Evolutionary conservation across 768 basidiomycete genomes (phyloP), one percentile per base, ranked within the genome.

Genomic region (Trametes punicea): DNA sequence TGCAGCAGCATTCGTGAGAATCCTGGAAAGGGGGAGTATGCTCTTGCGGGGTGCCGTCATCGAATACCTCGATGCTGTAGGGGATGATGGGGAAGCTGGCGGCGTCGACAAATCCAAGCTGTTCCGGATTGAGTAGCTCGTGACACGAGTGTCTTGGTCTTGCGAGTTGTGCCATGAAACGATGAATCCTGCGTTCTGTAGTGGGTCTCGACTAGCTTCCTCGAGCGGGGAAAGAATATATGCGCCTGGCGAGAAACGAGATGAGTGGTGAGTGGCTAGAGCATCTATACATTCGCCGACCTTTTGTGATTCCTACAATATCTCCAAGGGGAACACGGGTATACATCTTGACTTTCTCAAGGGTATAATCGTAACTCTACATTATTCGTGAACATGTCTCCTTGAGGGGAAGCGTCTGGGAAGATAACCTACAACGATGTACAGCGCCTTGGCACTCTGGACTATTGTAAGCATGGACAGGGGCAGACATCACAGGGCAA

Each of bases 191-290:
- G 86, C 86, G 66, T 98, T 98, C 73, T 98, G 92, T 18, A 77
- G 67, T 0, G 88, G 83, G 69, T 97, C 92, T 15, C 94, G 84
- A 62, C 91, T 93, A 0, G 91, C 85, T 69, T 96, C 93, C 71
- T 98, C 93, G 2, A 98, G 77, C 2, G 95, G 87, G 1, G 95
- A 97, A 38, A 98, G 73, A 57, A 98, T 98, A 68, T 98, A 99
- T 41, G 91, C 85, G n/a, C 95, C 95, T 94, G 51, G 4, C 5
- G 18, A 34, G 25, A 38, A 20, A 39, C 13, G 13, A 39, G 2
- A n/a, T 38, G 8, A 26, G 13, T 10, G n/a, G 15, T 7, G 15
- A 30, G 25, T 10, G 9, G 23, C 7, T 4, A 15, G 20, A 15
- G 23, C 29, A 3, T 5, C 4, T n/a, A 15, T 16, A 21, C 39